Evolutionary conservation across 2,329 filamentous ascomycete species (phyloP).

Genomic region (Talaromyces sp.): DNA sequence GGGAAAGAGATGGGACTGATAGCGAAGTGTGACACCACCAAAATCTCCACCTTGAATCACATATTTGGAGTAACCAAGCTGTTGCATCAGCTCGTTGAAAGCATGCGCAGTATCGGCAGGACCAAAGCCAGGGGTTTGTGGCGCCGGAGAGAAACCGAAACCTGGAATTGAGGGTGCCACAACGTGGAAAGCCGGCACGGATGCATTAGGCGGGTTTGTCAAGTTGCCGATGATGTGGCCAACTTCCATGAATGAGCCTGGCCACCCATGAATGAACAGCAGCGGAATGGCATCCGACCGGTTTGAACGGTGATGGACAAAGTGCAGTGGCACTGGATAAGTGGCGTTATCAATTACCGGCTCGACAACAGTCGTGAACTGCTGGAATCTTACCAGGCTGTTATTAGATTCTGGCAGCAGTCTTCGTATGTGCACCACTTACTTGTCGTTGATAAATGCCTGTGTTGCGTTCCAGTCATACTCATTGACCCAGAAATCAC

Average conservation of each 20-base stretch:
- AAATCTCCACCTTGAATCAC: conserved; percentile 24
- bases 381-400: not conserved
- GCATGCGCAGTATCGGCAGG: conserved; percentile 5
- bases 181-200: conserved; percentile 22
- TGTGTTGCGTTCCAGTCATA: not conserved
- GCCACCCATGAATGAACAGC: conserved; percentile 33
- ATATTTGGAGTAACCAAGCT: conserved; percentile 20
- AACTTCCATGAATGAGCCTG: conserved; percentile 32
- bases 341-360: conserved; percentile 1
- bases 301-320: conserved; percentile 15
- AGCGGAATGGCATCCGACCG: conserved; percentile 28
- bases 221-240: conserved; percentile 22
- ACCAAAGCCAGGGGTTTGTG: conserved; percentile 10
- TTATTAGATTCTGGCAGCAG: not conserved
- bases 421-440: not conserved
- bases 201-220: conserved; percentile 14
- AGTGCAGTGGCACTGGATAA: conserved; percentile 16
- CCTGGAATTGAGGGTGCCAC: conserved; percentile 23
- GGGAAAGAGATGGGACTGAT: not conserved
- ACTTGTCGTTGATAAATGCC: not conserved
- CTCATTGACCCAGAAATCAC: conserved; percentile 4
- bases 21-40: not conserved
- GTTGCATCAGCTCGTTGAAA: conserved; percentile 18
- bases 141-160: conserved; percentile 20
- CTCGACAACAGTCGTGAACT: conserved; percentile 1